These are phyloP conservation scores for Globisporangium nagaii DNA, from an alignment of 352 stramenopile species.

Conservation along the genomic window DNA sequence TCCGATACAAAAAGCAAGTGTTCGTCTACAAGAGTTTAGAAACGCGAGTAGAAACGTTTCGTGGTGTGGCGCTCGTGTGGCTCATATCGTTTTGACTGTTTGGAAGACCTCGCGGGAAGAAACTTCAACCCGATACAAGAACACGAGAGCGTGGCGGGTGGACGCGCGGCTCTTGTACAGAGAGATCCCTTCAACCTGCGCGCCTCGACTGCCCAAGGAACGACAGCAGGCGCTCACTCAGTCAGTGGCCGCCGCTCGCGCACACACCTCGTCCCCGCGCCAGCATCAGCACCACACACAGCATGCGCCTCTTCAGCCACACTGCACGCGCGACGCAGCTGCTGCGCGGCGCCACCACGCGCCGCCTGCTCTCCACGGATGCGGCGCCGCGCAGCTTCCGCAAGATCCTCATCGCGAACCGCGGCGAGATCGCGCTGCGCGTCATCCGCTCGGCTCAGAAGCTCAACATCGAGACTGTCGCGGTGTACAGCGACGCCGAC, in stretches of 20 bases:
- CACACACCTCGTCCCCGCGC: no score
- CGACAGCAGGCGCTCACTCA: background rate
- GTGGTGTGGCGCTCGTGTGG: background rate
- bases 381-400: constrained; percentile 45
- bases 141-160: no score
- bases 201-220: background rate
- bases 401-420: constrained; percentile 91
- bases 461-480: constrained; percentile 89
- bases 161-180: background rate
- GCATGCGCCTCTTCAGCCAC: constrained; percentile 11
- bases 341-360: constrained; percentile 1
- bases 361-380: constrained; percentile 22
- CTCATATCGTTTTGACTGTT: background rate
- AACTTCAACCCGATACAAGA: constrained; percentile 16
- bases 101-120: background rate
- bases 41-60: background rate
- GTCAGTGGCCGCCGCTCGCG: background rate
- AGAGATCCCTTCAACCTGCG: constrained; percentile 8
- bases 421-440: constrained; percentile 87
- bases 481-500: constrained; percentile 88
- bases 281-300: no score
- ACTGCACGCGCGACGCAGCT: constrained; percentile 9
- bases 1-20: no score
- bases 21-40: no score
- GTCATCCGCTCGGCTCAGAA: constrained; percentile 80